A percentile compares a stretch with the other conserved stretches of the same genome.
Conservation (phyloP, 202 grass and related monocot species). For the Cymbopogon flexuosus region DNA sequence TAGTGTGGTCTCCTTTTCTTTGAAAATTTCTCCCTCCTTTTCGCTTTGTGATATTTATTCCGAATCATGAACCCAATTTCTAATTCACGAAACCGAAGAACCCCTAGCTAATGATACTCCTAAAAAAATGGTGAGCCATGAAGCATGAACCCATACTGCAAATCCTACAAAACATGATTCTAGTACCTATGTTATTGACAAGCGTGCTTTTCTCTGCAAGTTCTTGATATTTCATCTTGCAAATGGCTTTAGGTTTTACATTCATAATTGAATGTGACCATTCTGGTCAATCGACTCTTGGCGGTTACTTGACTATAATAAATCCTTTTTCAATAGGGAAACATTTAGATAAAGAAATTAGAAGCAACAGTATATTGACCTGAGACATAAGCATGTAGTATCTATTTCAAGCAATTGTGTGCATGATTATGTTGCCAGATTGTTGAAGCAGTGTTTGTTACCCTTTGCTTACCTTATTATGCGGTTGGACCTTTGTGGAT, state of each 20-base stretch:
- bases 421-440: slow-evolving; percentile 13
- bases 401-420: slow-evolving; percentile 8
- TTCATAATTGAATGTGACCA: not conserved
- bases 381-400: not conserved
- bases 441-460: not conserved
- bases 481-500: not conserved
- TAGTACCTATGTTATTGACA: not conserved
- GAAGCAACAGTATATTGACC: not conserved
- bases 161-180: not conserved
- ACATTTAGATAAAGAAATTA: not conserved
- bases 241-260: not conserved
- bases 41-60: not conserved
- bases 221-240: not conserved
- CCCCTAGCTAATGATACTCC: not conserved
- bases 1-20: not conserved
- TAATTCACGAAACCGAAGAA: not conserved
- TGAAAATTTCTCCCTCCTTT: not conserved
- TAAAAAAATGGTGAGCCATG: not conserved
- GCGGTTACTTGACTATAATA: not conserved
- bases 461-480: slow-evolving; percentile 3
- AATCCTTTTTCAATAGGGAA: not conserved
- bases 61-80: not conserved
- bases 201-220: not conserved
- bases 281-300: not conserved
- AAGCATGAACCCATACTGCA: not conserved